Base-by-base conservation (phyloP, 1,139 yeast species). In the Geotrichum citri-aurantii region DNA sequence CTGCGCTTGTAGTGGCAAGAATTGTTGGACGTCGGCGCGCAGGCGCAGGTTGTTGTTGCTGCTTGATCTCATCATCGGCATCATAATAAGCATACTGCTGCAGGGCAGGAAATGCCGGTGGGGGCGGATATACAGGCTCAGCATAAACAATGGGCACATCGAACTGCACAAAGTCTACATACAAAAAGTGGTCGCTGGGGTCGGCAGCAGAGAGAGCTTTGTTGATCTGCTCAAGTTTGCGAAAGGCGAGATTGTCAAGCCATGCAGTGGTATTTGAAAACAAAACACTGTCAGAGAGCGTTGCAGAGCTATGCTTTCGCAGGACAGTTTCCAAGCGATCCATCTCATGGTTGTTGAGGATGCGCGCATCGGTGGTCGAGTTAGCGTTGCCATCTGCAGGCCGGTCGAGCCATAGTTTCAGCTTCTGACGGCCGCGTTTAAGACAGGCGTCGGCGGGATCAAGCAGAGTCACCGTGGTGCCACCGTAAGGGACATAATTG, bases 61-160 rank as follows among this genome's bases (percentile, higher is more conserved):
- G 19, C 12, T 40, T 24, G 11, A 44, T 48, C 21, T 59, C 59
- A 21, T 54, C 54, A 17, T 40, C 52, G 29, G 55, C 59, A 7
- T 50, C 52, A 17, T 50, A 57, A 49, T 33, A 50, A 48, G 50
- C 59, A 40, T 50, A 50, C 17, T 50, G 52, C 23, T 60, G 62
- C 10, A 37, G 21, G 53, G 48, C 51, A 48, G 58, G 61, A 23
- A 56, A 55, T 42, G 73, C 48, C 71, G 68, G 62, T 63, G 73
- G 51, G 66, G 61, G 47, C 47, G 81, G 68, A 68, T 79, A 76
- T 63, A 74, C 70, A 10, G 75, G 70, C 66, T 89, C 96, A 1
- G 92, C 83, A 70, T 80, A 92, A 0, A 92, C 89, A 1, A 92
- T 81, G 0, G 97, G 96, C 31, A 88, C 76, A 64, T 88, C 95